phyloP scores from a whole-genome alignment of 2,329 filamentous ascomycete genomes.

The Alternaria angustiovoidea region DNA sequence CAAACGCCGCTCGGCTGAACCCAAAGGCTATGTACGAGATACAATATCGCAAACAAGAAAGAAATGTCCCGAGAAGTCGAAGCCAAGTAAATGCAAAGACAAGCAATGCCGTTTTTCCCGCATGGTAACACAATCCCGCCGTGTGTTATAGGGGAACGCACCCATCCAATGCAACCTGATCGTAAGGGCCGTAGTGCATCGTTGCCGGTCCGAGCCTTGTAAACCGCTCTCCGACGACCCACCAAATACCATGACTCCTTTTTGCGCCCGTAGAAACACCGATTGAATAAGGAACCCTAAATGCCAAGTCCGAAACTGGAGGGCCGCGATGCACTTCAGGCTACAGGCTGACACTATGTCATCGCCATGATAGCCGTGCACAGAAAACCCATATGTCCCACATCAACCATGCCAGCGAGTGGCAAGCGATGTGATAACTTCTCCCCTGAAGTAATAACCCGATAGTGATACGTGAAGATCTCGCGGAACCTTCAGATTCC shows the following conservation, averaged over 20 bases:
- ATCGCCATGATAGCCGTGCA: constrained; percentile 11
- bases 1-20: constrained; percentile 15
- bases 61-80: neutral
- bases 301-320: constrained; percentile 4
- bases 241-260: constrained; percentile 17
- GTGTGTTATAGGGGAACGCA: constrained; percentile 20
- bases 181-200: constrained; percentile 21
- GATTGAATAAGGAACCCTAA: constrained; percentile 11
- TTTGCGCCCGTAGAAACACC: constrained; percentile 18
- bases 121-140: constrained; percentile 20
- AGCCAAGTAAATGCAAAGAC: constrained; percentile 1
- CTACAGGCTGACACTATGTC: neutral
- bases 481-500: neutral
- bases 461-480: neutral
- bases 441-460: neutral
- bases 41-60: neutral
- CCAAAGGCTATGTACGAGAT: neutral
- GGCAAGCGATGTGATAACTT: neutral
- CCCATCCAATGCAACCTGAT: constrained; percentile 29
- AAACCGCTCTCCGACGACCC: constrained; percentile 11
- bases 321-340: constrained; percentile 12
- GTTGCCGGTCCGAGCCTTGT: constrained; percentile 15
- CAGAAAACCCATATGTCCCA: neutral
- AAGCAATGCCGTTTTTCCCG: constrained; percentile 18
- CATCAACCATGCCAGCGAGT: neutral